Evolutionary conservation across 345 rosid species (phyloP).

Genomic region (Camelina neglecta): DNA sequence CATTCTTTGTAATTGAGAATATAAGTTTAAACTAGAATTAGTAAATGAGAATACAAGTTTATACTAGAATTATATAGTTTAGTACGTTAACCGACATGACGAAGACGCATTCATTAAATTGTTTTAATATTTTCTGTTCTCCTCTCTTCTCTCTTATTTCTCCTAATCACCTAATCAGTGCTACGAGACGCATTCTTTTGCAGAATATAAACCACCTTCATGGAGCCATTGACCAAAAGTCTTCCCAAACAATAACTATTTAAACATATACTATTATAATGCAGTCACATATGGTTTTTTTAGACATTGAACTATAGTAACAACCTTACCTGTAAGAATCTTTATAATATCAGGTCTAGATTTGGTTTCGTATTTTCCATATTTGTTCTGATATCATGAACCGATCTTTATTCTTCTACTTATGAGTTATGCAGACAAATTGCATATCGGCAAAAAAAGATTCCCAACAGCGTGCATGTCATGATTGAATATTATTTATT

Average conservation of each 20-base stretch:
- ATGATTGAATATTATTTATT: conserved; percentile 26
- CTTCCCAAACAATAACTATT: neutral
- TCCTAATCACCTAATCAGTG: neutral
- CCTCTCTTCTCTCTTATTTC: neutral
- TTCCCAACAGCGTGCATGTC: conserved; percentile 42
- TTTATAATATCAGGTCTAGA: conserved; percentile 27
- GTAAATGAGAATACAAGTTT: too few relatives aligned
- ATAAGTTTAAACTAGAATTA: too few relatives aligned
- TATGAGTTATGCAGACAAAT: conserved; percentile 35
- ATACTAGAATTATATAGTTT: too few relatives aligned
- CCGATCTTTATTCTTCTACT: conserved; percentile 30
- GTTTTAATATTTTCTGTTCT: neutral
- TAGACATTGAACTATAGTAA: conserved; percentile 23
- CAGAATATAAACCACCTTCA: conserved; percentile 9
- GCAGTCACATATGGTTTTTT: neutral
- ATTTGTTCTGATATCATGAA: conserved; percentile 26
- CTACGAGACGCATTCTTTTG: neutral
- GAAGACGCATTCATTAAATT: neutral
- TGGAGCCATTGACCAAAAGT: conserved; percentile 5
- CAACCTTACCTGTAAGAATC: conserved; percentile 36
- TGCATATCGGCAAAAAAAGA: conserved; percentile 35
- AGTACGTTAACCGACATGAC: too few relatives aligned
- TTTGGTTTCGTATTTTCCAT: conserved; percentile 25
- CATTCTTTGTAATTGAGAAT: too few relatives aligned
- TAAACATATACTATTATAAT: neutral